Evolutionary conservation across 257 asterid genomes (phyloP), one percentile per base, ranked within the genome.

Genomic region (Rhazya stricta): DNA sequence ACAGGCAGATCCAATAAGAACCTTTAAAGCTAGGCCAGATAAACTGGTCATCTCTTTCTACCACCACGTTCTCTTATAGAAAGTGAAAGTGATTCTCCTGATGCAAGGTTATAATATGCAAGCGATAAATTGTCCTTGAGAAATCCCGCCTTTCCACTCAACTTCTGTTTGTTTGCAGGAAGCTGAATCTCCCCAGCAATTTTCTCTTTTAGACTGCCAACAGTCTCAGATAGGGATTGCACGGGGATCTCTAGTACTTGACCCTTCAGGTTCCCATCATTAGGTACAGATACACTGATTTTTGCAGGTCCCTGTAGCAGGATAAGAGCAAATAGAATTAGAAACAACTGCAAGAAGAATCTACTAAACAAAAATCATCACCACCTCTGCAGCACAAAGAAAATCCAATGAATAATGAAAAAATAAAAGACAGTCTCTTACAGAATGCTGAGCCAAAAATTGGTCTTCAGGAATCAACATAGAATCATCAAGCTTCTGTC

Each of bases 11-110:
- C 79, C 76, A 72, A 78, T 63, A 68, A 72, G 73, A 85, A 83
- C 90, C 85, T 83, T 69, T 39, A 30, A 42, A 67, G 65, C 79
- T 65, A 80, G 75, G 39, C 77, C 77, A 54, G 63, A 23, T 48
- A 74, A 42, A 74, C 45, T 74, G 84, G 78, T 93, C 90, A 93
- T 89, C 97, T 90, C 93, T 92, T 94, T 84, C 97, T 91, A 75
- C 98, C 97, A 86, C 97, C 98, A 85, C 98, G 98, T 76, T 94
- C 98, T 83, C 97, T 89, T 42, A 91, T 92, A 78, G 98, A 90
- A 36, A 94, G 97, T 57, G 88, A 73, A 32, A 94, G 90, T 10
- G 89, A 34, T 57, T 90, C 98, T 81, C 95, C 95, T 32, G 95
- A 82, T 39, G 71, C 85, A 80, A 92, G 85, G 78, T 94, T 94